Conservation (phyloP, 106 monocot species). For the Dactylorhiza incarnata region DNA sequence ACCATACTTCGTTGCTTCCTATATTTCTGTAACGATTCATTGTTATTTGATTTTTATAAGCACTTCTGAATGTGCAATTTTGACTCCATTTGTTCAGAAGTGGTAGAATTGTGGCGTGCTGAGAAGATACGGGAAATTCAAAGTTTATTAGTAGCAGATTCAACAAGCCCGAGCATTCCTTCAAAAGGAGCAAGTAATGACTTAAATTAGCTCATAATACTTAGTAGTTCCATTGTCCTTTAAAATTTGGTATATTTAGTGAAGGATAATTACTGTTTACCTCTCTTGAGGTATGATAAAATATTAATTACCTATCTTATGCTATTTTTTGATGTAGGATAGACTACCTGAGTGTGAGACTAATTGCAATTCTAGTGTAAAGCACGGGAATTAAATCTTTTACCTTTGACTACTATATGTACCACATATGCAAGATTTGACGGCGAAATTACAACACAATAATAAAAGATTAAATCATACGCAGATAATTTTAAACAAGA, state of each 20-base stretch:
- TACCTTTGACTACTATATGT: no score
- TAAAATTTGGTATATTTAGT: not conserved
- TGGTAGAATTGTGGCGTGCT: constrained; percentile 57
- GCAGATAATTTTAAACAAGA: no score
- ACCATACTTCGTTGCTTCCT: not conserved
- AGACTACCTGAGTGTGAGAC: no score
- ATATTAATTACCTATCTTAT: no score
- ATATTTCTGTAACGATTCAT: not conserved
- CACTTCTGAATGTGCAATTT: not conserved
- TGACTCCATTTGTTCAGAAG: constrained; percentile 35
- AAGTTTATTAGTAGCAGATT: constrained; percentile 17
- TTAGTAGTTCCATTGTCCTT: constrained; percentile 1
- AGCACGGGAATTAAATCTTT: no score
- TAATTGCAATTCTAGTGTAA: no score
- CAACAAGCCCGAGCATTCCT: constrained; percentile 22
- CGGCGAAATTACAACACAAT: no score
- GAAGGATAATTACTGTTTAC: no score
- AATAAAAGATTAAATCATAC: no score
- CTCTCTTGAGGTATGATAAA: no score
- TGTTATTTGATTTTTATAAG: not conserved
- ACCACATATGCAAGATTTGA: no score
- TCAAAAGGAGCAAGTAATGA: constrained; percentile 55
- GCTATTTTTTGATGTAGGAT: no score
- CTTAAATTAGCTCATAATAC: not conserved
- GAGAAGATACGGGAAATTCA: constrained; percentile 56